phyloP scores from a whole-genome alignment of 768 basidiomycete species.

The Pisolithus albus region DNA sequence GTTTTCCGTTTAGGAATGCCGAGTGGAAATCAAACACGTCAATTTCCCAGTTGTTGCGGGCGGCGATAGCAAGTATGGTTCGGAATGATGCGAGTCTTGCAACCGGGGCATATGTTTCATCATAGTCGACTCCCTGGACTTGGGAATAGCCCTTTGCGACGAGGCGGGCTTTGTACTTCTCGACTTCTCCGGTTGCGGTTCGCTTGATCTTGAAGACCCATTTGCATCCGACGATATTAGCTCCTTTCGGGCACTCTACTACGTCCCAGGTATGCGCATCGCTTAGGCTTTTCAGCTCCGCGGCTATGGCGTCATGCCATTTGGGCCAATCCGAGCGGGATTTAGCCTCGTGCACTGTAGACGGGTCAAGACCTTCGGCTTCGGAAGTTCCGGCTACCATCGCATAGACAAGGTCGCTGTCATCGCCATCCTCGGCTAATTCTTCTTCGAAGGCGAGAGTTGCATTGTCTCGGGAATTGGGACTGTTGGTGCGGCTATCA shows the following conservation, averaged over 20 bases:
- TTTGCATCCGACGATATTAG: conserved; percentile 13
- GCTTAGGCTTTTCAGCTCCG: conserved; percentile 2
- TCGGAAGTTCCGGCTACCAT: conserved; percentile 1
- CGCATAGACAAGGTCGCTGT: not conserved
- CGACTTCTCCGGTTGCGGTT: conserved; percentile 28
- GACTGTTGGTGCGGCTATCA: too few relatives aligned
- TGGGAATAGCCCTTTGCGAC: too few relatives aligned
- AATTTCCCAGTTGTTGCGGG: conserved; percentile 27
- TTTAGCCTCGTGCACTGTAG: not conserved
- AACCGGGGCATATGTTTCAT: too few relatives aligned
- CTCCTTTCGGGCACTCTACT: not conserved
- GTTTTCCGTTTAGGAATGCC: conserved; percentile 34
- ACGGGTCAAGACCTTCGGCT: not conserved
- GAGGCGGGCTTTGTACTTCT: conserved; percentile 9
- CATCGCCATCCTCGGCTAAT: not conserved
- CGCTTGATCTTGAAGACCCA: conserved; percentile 40
- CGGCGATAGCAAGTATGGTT: conserved; percentile 2
- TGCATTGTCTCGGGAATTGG: too few relatives aligned
- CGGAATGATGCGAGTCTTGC: not conserved
- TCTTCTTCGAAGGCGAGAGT: not conserved
- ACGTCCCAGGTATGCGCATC: conserved; percentile 7
- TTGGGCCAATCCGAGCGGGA: not conserved
- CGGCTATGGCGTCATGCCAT: conserved; percentile 4
- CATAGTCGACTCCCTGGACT: too few relatives aligned
- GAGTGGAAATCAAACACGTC: conserved; percentile 37